Conservation (phyloP, 1,284 basidiomycete species). For the Leccinum pachyderme region DNA sequence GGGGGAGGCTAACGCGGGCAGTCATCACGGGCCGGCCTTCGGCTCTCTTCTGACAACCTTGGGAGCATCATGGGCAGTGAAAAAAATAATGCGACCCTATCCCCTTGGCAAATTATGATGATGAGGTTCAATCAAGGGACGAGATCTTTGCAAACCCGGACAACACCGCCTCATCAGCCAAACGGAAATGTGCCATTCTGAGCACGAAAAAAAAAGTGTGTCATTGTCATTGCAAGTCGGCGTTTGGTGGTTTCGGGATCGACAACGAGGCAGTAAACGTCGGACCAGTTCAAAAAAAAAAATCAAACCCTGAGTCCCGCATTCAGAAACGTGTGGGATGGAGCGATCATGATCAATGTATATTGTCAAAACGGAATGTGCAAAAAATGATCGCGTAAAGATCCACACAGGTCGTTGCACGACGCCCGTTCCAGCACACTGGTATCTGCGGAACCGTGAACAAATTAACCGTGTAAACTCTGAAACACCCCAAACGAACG, state of each 20-base stretch:
- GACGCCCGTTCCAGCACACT: conserved; percentile 83
- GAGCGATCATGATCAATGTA: not conserved
- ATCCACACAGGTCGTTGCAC: conserved; percentile 79
- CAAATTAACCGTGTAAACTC: conserved; percentile 6
- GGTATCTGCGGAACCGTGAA: conserved; percentile 52
- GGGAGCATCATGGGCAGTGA: not conserved
- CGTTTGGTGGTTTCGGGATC: conserved; percentile 51
- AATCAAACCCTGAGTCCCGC: conserved; percentile 45
- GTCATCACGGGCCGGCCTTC: conserved; percentile 68
- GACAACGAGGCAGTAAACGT: conserved; percentile 71
- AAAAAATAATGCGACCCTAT: conserved; percentile 20
- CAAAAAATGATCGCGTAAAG: conserved; percentile 90
- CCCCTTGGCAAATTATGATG: conserved; percentile 48
- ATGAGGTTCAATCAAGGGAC: conserved; percentile 34
- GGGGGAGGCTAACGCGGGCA: conserved; percentile 71
- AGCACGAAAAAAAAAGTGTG: conserved; percentile 58
- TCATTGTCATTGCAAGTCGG: conserved; percentile 56
- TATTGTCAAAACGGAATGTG: conserved; percentile 70
- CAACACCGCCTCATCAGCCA: conserved; percentile 53
- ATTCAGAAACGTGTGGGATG: conserved; percentile 5
- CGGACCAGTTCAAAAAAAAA: conserved; percentile 69
- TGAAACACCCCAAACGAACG: conserved; percentile 50
- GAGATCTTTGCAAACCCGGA: conserved; percentile 59
- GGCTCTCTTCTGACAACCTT: conserved; percentile 75
- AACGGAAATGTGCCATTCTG: conserved; percentile 50